Evolutionary conservation across 106 monocot genomes (phyloP).

Genomic region (Agapanthus africanus): DNA sequence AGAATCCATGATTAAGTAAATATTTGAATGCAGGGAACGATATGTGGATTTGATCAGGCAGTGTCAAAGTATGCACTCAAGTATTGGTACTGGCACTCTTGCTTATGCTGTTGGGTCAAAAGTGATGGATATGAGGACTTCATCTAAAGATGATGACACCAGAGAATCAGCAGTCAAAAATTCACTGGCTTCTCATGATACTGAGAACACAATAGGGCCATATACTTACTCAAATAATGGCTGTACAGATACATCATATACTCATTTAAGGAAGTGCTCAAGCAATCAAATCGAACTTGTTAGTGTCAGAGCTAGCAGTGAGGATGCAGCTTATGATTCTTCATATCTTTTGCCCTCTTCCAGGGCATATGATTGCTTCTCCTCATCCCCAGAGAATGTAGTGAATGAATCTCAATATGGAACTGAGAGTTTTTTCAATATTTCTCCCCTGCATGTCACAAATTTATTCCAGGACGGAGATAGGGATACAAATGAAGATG

Average conservation of each 20-base stretch:
- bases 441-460: constrained; percentile 74
- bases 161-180: constrained; percentile 27
- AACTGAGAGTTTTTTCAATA: constrained; percentile 57
- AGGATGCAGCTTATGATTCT: constrained; percentile 34
- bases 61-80: constrained; percentile 84
- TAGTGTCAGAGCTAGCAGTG: constrained; percentile 26
- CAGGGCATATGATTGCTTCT: constrained; percentile 22
- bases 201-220: constrained; percentile 14
- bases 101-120: constrained; percentile 95
- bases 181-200: constrained; percentile 25
- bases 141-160: constrained; percentile 45
- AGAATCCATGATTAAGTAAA: not conserved
- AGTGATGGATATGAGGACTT: constrained; percentile 92
- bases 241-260: constrained; percentile 19
- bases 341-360: constrained; percentile 24
- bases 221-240: constrained; percentile 22
- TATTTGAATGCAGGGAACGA: constrained; percentile 52
- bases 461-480: constrained; percentile 60
- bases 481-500: constrained; percentile 19
- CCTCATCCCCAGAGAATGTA: constrained; percentile 23
- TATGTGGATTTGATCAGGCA: constrained; percentile 79
- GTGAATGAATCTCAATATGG: constrained; percentile 32
- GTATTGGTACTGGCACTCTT: constrained; percentile 87
- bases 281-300: constrained; percentile 43
- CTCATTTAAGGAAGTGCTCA: constrained; percentile 38